phyloP scores from a whole-genome alignment of 1,284 basidiomycete genomes.

The Mrakiaceae sp. region DNA sequence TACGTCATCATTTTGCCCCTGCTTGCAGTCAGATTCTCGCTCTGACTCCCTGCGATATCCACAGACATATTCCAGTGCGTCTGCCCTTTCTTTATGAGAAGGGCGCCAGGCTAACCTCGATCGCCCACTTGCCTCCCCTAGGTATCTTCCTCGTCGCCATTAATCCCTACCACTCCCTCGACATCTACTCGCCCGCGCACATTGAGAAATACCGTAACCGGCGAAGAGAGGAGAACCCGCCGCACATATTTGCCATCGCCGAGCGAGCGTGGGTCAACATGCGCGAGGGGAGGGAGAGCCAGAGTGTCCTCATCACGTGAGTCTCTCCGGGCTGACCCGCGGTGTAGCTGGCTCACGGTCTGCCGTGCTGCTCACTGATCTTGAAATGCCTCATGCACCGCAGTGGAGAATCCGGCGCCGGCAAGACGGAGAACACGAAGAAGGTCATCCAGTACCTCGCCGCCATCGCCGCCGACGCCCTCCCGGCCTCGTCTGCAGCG shows the following conservation, averaged over 20 bases:
- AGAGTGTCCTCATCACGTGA: conserved; percentile 95
- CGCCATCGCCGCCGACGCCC: conserved; percentile 79
- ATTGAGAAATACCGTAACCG: conserved; percentile 86
- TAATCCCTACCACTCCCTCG: conserved; percentile 89
- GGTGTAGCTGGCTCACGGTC: too few species aligned
- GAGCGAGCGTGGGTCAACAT: conserved; percentile 98
- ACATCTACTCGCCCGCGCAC: conserved; percentile 86
- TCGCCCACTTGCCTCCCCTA: background rate
- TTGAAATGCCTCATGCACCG: background rate
- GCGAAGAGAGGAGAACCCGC: conserved; percentile 84
- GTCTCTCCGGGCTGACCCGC: conserved; percentile 28
- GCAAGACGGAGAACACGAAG: conserved; percentile 99
- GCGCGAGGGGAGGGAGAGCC: conserved; percentile 92
- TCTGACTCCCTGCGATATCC: conserved; percentile 17
- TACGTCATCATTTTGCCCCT: conserved; percentile 40
- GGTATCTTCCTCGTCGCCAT: conserved; percentile 80
- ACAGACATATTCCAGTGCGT: conserved; percentile 16
- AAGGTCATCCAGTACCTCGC: conserved; percentile 99
- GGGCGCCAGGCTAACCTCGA: conserved; percentile 53
- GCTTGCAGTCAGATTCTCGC: background rate
- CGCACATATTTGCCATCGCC: conserved; percentile 94
- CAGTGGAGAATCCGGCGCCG: conserved; percentile 96
- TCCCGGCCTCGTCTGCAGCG: conserved; percentile 50
- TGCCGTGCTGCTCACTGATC: too few species aligned
- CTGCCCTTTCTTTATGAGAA: conserved; percentile 55